phyloP scores from a whole-genome alignment of 164 flowering plant genomes.

The Berberis thunbergii region DNA sequence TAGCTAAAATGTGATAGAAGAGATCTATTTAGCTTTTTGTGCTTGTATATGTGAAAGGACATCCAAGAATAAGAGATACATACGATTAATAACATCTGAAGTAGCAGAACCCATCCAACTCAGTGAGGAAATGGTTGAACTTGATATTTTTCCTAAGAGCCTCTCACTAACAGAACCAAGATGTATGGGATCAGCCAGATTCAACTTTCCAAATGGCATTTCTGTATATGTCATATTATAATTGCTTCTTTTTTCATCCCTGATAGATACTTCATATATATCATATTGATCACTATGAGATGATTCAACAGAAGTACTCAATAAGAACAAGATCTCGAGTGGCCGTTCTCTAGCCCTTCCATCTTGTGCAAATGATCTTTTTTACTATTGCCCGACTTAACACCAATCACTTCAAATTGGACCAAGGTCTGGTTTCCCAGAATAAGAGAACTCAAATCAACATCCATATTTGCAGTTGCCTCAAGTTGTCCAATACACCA shows the following conservation, averaged over 20 bases:
- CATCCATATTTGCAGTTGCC: slow-evolving; percentile 34
- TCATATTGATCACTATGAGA: slow-evolving; percentile 17
- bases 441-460: slow-evolving; percentile 39
- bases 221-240: slow-evolving; percentile 24
- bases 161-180: slow-evolving; percentile 32
- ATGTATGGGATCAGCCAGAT: slow-evolving; percentile 45
- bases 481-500: slow-evolving; percentile 70
- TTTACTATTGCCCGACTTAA: slow-evolving; percentile 15
- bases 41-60: neutral
- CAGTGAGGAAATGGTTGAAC: slow-evolving; percentile 46
- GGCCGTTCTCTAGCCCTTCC: slow-evolving; percentile 20
- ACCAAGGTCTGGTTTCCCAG: slow-evolving; percentile 56
- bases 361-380: slow-evolving; percentile 11
- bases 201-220: slow-evolving; percentile 31
- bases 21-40: neutral
- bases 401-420: slow-evolving; percentile 47
- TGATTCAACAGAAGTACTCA: slow-evolving; percentile 37
- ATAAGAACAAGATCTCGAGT: slow-evolving; percentile 40
- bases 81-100: slow-evolving; percentile 66
- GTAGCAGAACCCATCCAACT: slow-evolving; percentile 69
- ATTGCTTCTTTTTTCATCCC: slow-evolving; percentile 15
- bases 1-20: neutral
- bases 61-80: slow-evolving; percentile 27
- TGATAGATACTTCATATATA: slow-evolving; percentile 45
- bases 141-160: slow-evolving; percentile 14